Evolutionary conservation across 306 rosid species (phyloP), one percentile per base, ranked within the genome.

Genomic region (Lathyrus sativus): DNA sequence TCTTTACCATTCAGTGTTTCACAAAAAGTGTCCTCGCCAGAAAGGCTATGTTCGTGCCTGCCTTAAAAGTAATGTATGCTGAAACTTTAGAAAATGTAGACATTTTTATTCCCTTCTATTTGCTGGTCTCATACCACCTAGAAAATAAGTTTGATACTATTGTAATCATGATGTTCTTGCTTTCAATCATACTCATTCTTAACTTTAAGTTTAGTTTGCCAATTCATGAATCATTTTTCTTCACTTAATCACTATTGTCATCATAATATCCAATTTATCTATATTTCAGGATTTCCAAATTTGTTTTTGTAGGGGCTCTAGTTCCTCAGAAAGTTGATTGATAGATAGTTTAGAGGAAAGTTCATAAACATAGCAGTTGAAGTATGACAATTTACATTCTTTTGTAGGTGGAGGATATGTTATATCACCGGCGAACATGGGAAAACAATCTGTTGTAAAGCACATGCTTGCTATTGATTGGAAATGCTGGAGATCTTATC

Each of bases 401-500:
- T 63, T 79, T 64, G 75, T 70, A 93, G 99, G 99, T 76, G 99
- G 99, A 76, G 99, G 97, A 42, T 93, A 79, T 67, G 97, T 93
- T 70, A 67, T 93, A 79, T 85, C 91, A 72, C 96, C 96, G 4
- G 84, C 79, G 48, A 88, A 82, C 78, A 81, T 85, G 51, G 96
- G 96, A 76, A 93, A 88, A 68, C 89, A 86, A 44, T 90, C 99
- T 2, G 83, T 90, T 57, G 96, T 93, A 50, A 93, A 85, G 78
- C 99, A 93, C 87, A 93, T 90, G 97, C 97, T 93, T 82, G 87
- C 99, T 41, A 85, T 93, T 71, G 97, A 93, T 75, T 93, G 99
- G 99, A 93, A 88, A 72, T 85, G 72, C 72, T 93, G 99, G 99
- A 93, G 90, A 71, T 74, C 89, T 61, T 90, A 82, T 82, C 71